phyloP scores from a whole-genome alignment of 2,329 filamentous ascomycete species.

The Cercospora sojina region DNA sequence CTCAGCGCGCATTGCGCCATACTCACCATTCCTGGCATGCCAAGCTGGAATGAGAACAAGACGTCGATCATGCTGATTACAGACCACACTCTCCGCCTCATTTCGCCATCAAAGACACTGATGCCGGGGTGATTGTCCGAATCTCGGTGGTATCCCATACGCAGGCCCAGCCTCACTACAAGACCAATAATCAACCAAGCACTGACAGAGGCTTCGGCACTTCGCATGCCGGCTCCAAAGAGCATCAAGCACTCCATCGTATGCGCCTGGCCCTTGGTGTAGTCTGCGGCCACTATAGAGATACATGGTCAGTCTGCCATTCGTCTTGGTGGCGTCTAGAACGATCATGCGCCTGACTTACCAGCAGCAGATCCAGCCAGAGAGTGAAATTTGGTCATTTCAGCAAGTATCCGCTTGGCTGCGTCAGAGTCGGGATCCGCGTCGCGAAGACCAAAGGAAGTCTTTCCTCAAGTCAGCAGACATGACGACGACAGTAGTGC shows the following conservation, averaged over 20 bases:
- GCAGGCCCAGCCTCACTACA: slow-evolving; percentile 42
- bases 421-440: slow-evolving; percentile 23
- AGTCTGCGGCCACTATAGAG: slow-evolving; percentile 37
- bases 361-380: slow-evolving; percentile 35
- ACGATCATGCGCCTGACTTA: not conserved
- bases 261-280: slow-evolving; percentile 47
- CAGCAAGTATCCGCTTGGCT: slow-evolving; percentile 23
- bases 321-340: not conserved
- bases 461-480: not conserved
- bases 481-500: no score
- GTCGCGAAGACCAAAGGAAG: slow-evolving; percentile 33
- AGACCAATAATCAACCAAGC: slow-evolving; percentile 47
- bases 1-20: not conserved
- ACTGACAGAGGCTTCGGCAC: slow-evolving; percentile 36
- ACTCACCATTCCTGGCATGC: slow-evolving; percentile 51
- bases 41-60: slow-evolving; percentile 50
- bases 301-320: not conserved
- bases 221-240: slow-evolving; percentile 35
- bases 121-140: slow-evolving; percentile 45
- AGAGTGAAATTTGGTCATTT: slow-evolving; percentile 33
- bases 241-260: slow-evolving; percentile 45
- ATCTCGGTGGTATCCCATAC: slow-evolving; percentile 51
- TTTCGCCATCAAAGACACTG: slow-evolving; percentile 46
- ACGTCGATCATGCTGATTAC: slow-evolving; percentile 47
- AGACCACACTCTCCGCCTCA: slow-evolving; percentile 49